Evolutionary conservation across 2,329 filamentous ascomycete genomes (phyloP), one percentile per base, ranked within the genome.

Genomic region (Aschersonia sp.): DNA sequence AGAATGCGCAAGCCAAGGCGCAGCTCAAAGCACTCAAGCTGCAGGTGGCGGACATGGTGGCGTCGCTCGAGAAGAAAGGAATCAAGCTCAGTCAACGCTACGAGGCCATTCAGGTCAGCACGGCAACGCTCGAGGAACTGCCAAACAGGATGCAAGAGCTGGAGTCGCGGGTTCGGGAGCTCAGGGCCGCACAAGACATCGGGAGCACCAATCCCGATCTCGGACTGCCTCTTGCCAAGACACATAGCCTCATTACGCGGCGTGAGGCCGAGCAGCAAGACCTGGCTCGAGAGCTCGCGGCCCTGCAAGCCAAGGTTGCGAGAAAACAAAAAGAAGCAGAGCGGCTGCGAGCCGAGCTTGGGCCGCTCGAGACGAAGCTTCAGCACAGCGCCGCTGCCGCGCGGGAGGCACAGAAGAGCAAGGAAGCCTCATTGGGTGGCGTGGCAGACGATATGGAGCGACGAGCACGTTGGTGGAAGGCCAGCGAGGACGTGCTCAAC

Each of bases 21-120:
- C 75, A 78, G 45, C 73, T 97, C 35, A 88, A 92, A 62, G 75
- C 77, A 42, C 80, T 85, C 58, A 97, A 97, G 67, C 73, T 76
- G 12, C 83, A 89, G 51, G 87, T 94, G 2, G 78, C 79, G 9
- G 73, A 77, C 41, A 77, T 91, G 70, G 80, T 94, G 12, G 66
- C 71, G 29, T 80, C 84, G 51, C 74, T 96, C 55, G 87, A 94
- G 60, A 64, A 61, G 47, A 76, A 75, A 51, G 81, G 78, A 0
- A 67, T 72, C 45, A 74, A 79, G 32, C 64, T 89, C 48, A 74
- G 70, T 52, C 64, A 62, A 46, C 72, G 70, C 46, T 75, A 80
- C 53, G 71, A 79, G 54, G 62, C 54, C 30, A 64, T 78, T 28
- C 61, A 69, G 51, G 56, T 70, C 30, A 73, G 79, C 55, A 74